Evolutionary conservation across 345 rosid species (phyloP).

Genomic region (Gossypium herbaceum): DNA sequence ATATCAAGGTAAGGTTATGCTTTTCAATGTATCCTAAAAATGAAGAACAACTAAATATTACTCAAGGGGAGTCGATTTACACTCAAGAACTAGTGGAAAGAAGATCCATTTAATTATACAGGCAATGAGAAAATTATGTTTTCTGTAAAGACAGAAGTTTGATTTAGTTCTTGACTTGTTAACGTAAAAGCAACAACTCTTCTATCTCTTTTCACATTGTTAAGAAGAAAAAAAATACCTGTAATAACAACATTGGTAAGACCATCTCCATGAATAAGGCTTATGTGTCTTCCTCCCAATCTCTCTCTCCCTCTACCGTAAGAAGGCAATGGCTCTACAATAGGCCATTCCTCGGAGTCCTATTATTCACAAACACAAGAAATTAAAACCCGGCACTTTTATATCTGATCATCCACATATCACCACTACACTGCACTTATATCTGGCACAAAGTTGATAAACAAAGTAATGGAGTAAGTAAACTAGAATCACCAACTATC

Average conservation of each 20-base stretch:
- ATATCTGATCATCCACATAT: neutral
- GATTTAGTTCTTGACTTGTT: neutral
- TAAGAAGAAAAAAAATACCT: slow-evolving; percentile 36
- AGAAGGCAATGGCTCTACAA: slow-evolving; percentile 86
- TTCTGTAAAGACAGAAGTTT: neutral
- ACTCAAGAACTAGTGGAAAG: neutral
- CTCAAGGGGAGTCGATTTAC: neutral
- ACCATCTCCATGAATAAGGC: slow-evolving; percentile 94
- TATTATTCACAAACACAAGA: slow-evolving; percentile 24
- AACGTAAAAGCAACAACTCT: neutral
- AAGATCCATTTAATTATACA: neutral
- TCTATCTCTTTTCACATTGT: neutral
- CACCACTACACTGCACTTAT: neutral
- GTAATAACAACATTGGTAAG: slow-evolving; percentile 83
- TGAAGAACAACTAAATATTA: neutral
- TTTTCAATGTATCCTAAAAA: neutral
- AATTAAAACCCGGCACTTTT: neutral
- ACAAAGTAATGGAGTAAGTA: neutral
- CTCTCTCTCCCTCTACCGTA: slow-evolving; percentile 99
- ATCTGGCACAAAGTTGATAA: neutral
- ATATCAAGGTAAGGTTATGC: neutral
- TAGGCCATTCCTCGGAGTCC: slow-evolving; percentile 88
- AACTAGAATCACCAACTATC: neutral
- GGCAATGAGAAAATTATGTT: neutral
- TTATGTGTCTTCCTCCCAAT: slow-evolving; percentile 89